These are phyloP conservation scores for Gastrolobium villosum DNA, from an alignment of 306 rosid genomes.

Conservation along the genomic window DNA sequence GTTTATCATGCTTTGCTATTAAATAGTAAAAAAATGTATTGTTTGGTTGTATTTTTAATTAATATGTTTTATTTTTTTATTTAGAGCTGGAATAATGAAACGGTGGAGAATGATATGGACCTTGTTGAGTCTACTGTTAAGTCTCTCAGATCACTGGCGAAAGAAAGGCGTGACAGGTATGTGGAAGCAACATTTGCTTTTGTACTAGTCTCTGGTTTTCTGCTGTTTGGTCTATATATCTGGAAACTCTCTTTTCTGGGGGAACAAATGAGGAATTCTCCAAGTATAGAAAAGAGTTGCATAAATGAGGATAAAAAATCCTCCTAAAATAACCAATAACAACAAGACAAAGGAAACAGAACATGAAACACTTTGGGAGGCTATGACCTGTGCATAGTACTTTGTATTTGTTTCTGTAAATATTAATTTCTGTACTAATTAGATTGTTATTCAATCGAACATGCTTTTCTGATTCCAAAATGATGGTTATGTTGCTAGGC, in stretches of 20 bases:
- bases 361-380: background rate
- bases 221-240: background rate
- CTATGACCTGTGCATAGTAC: constrained; percentile 10
- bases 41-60: constrained; percentile 5
- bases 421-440: constrained; percentile 15
- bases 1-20: constrained; percentile 10
- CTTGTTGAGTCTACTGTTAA: constrained; percentile 74
- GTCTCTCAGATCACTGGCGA: constrained; percentile 88
- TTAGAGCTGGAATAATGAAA: constrained; percentile 88
- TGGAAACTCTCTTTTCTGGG: background rate
- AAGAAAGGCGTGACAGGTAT: constrained; percentile 94
- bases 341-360: background rate
- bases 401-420: constrained; percentile 30
- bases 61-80: background rate
- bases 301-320: constrained; percentile 2
- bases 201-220: constrained; percentile 15
- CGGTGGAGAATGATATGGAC: constrained; percentile 76
- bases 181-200: constrained; percentile 30
- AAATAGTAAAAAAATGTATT: background rate
- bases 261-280: background rate
- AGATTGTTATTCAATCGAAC: constrained; percentile 29
- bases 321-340: constrained; percentile 5
- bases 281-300: background rate
- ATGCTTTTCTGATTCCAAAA: constrained; percentile 33
- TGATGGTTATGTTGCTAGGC: constrained; percentile 47